Evolutionary conservation across 2,329 filamentous ascomycete species (phyloP), one percentile per base, ranked within the genome.

Genomic region (Aspergillus fructus): DNA sequence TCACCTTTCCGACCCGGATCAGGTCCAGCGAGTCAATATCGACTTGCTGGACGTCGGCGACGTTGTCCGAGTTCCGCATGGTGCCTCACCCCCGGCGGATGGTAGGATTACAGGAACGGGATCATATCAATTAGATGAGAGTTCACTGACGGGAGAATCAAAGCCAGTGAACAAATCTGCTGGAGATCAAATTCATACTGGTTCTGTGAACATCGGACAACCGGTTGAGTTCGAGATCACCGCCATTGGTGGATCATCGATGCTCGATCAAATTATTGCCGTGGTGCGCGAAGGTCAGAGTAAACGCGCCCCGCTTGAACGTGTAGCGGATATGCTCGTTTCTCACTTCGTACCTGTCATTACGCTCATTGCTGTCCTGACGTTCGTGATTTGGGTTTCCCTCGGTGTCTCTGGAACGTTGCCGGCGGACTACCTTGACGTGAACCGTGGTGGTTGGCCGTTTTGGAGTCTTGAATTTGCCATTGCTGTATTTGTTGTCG

Each of bases 401-500:
- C 69, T 81, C 17, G 79, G 79, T 1, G 63, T 72, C 40, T 78
- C 77, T 1, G 78, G 77, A 3, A 58, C 62, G 8, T 67, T 81
- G 8, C 75, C 77, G 6, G 72, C 73, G 11, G 81, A 83, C 53
- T 85, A 85, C 49, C 72, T 81, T 63, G 67, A 81, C 71, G 53
- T 76, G 73, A 58, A 73, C 60, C 70, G 84, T 76, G 76, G 74
- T 45, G 67, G 73, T 53, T 73, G 84, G 83, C 60, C 83, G 69
- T 77, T 79, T 57, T 81, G 79, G 75, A 82, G 81, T 8, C 68
- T 87, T 52, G 79, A 85, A 51, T 87, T 87, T 66, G 89, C 91
- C 15, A 93, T 96, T 65, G 85, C 91, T 6, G 90, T 94, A 12
- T 94, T 96, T 64, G 90, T 96, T 34, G 88, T 96, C 27, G 90